phyloP scores from a whole-genome alignment of 306 rosid genomes.

The Citrullus colocynthis region DNA sequence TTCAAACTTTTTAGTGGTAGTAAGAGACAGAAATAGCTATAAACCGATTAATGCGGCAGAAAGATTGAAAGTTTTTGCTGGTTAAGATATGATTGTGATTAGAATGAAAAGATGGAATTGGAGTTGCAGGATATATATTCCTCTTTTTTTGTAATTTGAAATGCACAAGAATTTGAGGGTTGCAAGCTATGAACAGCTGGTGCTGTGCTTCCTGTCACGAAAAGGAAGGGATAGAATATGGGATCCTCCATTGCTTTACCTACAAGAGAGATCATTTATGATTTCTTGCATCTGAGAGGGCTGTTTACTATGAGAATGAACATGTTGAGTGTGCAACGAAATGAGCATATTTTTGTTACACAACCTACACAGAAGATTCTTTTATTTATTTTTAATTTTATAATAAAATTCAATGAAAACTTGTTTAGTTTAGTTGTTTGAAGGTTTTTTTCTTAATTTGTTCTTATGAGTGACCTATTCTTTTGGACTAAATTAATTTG shows the following conservation, averaged over 20 bases:
- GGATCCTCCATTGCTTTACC: slow-evolving; percentile 2
- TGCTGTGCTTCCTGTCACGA: neutral
- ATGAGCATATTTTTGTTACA: neutral
- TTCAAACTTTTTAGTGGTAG: neutral
- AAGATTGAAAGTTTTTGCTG: neutral
- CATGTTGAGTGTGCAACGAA: neutral
- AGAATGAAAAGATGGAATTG: slow-evolving; percentile 12
- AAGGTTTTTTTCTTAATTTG: neutral
- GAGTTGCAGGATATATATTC: neutral
- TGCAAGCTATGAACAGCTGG: slow-evolving; percentile 12
- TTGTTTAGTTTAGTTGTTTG: neutral
- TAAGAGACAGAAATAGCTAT: neutral
- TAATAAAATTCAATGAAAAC: neutral
- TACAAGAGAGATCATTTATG: neutral
- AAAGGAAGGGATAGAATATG: slow-evolving; percentile 12
- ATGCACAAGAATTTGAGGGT: neutral
- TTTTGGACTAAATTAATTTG: neutral
- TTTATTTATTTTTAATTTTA: no score
- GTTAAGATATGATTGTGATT: neutral
- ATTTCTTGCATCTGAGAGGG: neutral
- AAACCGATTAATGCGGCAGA: neutral
- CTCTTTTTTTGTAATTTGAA: neutral
- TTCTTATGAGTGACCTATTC: neutral
- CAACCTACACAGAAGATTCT: neutral
- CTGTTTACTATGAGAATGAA: neutral